Conservation (phyloP, 768 basidiomycete species). For the Heimioporus sp. region DNA sequence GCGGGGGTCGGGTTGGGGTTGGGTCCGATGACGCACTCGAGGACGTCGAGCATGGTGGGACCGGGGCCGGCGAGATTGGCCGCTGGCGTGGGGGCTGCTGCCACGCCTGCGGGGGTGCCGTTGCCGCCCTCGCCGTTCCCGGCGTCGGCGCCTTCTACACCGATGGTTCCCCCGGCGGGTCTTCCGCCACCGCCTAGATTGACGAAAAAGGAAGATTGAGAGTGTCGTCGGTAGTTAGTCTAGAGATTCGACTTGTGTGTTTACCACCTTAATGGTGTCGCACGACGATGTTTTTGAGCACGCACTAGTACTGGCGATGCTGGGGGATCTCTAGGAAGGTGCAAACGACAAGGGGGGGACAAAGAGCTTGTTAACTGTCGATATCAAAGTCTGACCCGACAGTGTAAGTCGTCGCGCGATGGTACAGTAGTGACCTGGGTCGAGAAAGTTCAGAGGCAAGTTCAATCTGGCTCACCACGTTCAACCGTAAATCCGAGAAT, state of each 20-base stretch:
- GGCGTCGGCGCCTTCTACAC: constrained; percentile 15
- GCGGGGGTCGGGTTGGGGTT: constrained; percentile 28
- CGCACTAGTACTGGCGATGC: constrained; percentile 62
- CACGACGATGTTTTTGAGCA: constrained; percentile 57
- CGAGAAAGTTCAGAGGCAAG: no score
- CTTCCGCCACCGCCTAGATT: constrained; percentile 19
- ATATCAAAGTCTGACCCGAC: no score
- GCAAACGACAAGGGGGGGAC: no score
- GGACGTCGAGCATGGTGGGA: constrained; percentile 15
- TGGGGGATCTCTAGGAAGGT: no score
- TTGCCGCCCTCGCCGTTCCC: constrained; percentile 22
- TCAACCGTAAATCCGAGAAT: no score
- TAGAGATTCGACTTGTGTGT: not conserved
- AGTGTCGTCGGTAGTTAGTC: no score
- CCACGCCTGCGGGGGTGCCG: constrained; percentile 9
- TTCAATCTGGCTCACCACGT: no score
- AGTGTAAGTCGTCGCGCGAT: no score
- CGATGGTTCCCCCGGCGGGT: constrained; percentile 4
- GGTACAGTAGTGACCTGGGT: no score
- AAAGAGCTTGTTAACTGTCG: no score
- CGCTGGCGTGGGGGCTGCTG: constrained; percentile 7
- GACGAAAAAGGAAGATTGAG: constrained; percentile 28
- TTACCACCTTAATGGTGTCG: constrained; percentile 1
- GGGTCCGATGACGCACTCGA: constrained; percentile 17
- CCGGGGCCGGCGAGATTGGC: constrained; percentile 9